phyloP scores from a whole-genome alignment of 176 grass and related monocot genomes.

The Tillandsia fasciculata region DNA sequence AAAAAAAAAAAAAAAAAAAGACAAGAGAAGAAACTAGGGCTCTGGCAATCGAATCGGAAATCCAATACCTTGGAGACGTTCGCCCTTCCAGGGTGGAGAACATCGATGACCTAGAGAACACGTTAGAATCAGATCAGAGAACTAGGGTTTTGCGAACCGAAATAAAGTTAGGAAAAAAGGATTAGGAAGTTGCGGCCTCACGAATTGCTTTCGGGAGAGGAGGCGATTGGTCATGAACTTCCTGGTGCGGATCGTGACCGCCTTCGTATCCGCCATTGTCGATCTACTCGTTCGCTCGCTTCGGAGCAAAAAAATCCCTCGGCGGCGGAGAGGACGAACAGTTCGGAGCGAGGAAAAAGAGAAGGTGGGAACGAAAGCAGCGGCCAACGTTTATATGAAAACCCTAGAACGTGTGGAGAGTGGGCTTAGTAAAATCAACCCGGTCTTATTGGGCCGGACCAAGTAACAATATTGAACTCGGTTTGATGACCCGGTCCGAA shows the following conservation, averaged over 20 bases:
- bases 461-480: no score
- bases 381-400: no score
- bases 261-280: constrained; percentile 71
- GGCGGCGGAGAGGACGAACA: neutral
- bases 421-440: no score
- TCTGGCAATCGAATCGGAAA: neutral
- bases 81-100: constrained; percentile 82
- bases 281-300: neutral
- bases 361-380: neutral
- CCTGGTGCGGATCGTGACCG: constrained; percentile 77
- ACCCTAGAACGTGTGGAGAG: no score
- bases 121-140: neutral
- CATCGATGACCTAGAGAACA: constrained; percentile 69
- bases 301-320: neutral
- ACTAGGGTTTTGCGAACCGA: neutral
- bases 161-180: neutral
- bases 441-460: no score
- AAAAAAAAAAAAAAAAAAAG: neutral
- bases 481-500: no score
- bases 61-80: constrained; percentile 87
- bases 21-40: neutral
- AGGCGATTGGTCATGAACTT: constrained; percentile 99
- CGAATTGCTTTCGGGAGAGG: constrained; percentile 87
- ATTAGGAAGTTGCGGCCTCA: constrained; percentile 13
- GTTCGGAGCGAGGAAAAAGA: neutral